Percentiles rank a stretch among this genome's conserved stretches.
Conservation (phyloP, 2,329 filamentous ascomycete species). For the Penicillium sp. region DNA sequence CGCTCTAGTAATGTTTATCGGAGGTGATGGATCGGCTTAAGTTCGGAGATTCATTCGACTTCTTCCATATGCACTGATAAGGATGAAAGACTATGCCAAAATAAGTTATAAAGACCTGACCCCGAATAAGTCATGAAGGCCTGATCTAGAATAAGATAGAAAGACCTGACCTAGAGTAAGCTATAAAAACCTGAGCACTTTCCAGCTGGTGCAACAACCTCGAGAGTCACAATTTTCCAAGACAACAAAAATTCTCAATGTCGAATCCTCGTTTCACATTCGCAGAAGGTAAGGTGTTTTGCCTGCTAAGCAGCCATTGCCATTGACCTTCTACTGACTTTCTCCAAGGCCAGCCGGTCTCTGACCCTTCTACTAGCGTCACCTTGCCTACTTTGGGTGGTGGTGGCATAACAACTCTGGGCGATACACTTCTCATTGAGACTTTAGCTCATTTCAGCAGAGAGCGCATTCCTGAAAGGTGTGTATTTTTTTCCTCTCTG, state of each 20-base stretch:
- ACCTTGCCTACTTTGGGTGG: constrained; percentile 32
- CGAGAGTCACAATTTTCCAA: not conserved
- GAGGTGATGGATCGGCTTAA: not conserved
- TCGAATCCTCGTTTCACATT: constrained; percentile 25
- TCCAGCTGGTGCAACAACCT: not conserved
- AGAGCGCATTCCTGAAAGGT: constrained; percentile 64
- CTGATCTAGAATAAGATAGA: too few relatives aligned
- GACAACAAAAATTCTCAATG: not conserved
- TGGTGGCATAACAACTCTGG: constrained; percentile 52
- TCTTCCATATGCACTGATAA: not conserved
- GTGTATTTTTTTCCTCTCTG: not conserved
- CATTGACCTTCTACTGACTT: not conserved
- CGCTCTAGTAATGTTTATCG: not conserved
- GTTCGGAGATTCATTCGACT: not conserved
- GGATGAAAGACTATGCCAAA: not conserved
- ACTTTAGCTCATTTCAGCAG: constrained; percentile 64
- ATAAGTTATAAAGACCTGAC: not conserved
- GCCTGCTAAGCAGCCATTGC: not conserved
- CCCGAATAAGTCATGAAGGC: too few relatives aligned
- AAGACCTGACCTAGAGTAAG: too few relatives aligned
- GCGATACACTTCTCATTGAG: constrained; percentile 66
- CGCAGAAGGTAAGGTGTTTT: constrained; percentile 30
- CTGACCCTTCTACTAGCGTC: constrained; percentile 28
- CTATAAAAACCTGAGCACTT: not conserved
- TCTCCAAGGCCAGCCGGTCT: constrained; percentile 32